phyloP scores from a whole-genome alignment of 2,329 filamentous ascomycete genomes.

The Blumeria graminis region DNA sequence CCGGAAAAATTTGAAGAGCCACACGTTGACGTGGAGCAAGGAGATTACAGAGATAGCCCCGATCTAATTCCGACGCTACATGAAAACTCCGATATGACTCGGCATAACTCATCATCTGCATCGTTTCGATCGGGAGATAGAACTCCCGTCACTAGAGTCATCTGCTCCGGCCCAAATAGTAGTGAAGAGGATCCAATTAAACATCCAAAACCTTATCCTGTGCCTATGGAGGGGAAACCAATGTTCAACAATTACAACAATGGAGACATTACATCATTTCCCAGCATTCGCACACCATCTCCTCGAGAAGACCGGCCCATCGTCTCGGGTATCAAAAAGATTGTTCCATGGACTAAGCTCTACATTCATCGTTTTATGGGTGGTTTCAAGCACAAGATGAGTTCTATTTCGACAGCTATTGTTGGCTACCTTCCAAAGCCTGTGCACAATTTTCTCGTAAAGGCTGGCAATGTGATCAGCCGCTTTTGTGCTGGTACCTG shows the following conservation, averaged over 20 bases:
- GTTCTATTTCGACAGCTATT: constrained; percentile 6
- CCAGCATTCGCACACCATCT: constrained; percentile 21
- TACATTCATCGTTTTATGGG: constrained; percentile 11
- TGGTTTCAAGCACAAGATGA: constrained; percentile 5
- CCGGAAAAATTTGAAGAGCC: constrained; percentile 45
- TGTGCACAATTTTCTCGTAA: constrained; percentile 25
- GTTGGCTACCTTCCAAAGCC: constrained; percentile 27
- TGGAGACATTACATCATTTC: constrained; percentile 38
- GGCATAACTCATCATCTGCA: constrained; percentile 5
- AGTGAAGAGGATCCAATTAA: constrained; percentile 19
- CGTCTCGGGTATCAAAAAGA: constrained; percentile 20
- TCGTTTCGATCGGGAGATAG: constrained; percentile 15
- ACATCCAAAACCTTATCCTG: constrained; percentile 6
- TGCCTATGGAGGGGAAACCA: constrained; percentile 9
- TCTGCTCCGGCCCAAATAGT: constrained; percentile 16
- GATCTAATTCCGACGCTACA: constrained; percentile 24
- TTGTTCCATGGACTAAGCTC: constrained; percentile 17
- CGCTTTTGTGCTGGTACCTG: constrained; percentile 44
- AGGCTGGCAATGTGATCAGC: constrained; percentile 17
- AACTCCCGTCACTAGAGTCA: constrained; percentile 13
- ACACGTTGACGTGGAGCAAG: constrained; percentile 12
- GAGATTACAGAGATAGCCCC: constrained; percentile 29
- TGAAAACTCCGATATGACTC: constrained; percentile 12
- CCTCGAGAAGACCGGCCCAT: constrained; percentile 12
- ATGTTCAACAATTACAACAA: constrained; percentile 9